Conservation (phyloP, 208 protist species). For the Trypanosoma cruzi region DNA sequence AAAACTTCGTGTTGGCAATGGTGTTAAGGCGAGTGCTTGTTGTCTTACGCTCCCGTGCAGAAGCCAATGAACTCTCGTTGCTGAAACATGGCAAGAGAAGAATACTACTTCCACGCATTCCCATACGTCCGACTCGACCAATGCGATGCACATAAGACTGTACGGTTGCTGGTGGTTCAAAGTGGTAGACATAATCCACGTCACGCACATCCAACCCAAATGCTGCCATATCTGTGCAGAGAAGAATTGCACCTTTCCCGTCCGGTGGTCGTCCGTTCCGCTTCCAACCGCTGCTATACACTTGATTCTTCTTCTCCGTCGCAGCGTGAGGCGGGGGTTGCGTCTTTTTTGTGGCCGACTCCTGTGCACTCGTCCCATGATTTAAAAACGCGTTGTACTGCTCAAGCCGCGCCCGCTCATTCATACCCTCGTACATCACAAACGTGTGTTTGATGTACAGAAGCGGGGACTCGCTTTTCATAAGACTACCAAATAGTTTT, state of each 20-base stretch:
- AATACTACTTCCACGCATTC: constrained; percentile 84
- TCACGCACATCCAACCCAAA: constrained; percentile 92
- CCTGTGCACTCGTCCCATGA: constrained; percentile 26
- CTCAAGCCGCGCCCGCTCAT: constrained; percentile 64
- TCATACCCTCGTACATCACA: constrained; percentile 89
- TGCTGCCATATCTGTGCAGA: constrained; percentile 90
- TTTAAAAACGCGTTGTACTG: constrained; percentile 89
- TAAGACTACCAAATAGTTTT: constrained; percentile 55
- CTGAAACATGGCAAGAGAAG: constrained; percentile 71
- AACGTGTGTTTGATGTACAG: constrained; percentile 74
- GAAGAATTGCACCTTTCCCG: constrained; percentile 81
- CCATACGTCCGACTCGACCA: constrained; percentile 91
- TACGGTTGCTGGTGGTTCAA: constrained; percentile 79
- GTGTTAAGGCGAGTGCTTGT: constrained; percentile 74
- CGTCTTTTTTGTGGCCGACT: constrained; percentile 34
- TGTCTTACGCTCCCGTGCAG: constrained; percentile 62
- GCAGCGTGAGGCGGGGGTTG: constrained; percentile 35
- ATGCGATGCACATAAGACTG: constrained; percentile 90
- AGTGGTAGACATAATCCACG: constrained; percentile 94
- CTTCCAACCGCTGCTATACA: constrained; percentile 82
- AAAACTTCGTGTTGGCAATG: constrained; percentile 72
- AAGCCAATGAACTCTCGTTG: constrained; percentile 21
- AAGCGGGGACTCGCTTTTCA: constrained; percentile 45
- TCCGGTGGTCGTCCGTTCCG: constrained; percentile 53
- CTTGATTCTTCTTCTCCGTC: constrained; percentile 74